Base-by-base conservation (phyloP, 345 rosid species). In the Melastoma malabathricum region DNA sequence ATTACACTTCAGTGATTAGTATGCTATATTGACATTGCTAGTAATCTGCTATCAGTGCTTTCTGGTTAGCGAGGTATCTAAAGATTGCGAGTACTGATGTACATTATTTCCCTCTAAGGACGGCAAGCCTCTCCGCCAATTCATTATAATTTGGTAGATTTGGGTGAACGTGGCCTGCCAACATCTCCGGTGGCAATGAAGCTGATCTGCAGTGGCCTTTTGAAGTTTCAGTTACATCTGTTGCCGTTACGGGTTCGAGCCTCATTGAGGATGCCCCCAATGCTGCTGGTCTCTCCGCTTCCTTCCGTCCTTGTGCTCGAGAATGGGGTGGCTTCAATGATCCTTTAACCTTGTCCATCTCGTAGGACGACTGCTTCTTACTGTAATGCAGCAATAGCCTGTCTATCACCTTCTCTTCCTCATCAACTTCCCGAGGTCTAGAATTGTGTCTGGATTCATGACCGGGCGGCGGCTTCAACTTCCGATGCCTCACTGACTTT, bases 71-170 rank as follows among this genome's bases (percentile, higher is more conserved):
- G 18, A 5, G 39, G 54, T 22, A 25, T 51, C 54, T 8, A 17
- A 34, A 51, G 22, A 18, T n/a, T 34, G 15, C 22, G 41, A 5
- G 20, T 34, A 17, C 29, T 45, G 57, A 27, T 20, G 25, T 22
- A 34, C 2, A 53, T 64, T 60, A 65, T 50, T 44, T 19, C 23
- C 68, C 60, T 48, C 44, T 61, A 16, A 77, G 60, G n/a, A 76
- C 67, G 23, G 77, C 78, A 60, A 80, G 18, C 62, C 68, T 58
- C 10, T 76, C 71, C 16, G 70, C 75, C 55, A 83, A 51, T 9
- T 69, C 80, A 46, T 77, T 84, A 18, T 59, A 83, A 39, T 80
- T 82, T 0, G 84, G 92, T 22, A 83, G 51, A 13, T 68, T 77
- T 13, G 82, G 84, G 63, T 80, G 84, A 20, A 73, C 82, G 49